Evolutionary conservation across 2,329 filamentous ascomycete genomes (phyloP).

Genomic region (Cercospora janseana): DNA sequence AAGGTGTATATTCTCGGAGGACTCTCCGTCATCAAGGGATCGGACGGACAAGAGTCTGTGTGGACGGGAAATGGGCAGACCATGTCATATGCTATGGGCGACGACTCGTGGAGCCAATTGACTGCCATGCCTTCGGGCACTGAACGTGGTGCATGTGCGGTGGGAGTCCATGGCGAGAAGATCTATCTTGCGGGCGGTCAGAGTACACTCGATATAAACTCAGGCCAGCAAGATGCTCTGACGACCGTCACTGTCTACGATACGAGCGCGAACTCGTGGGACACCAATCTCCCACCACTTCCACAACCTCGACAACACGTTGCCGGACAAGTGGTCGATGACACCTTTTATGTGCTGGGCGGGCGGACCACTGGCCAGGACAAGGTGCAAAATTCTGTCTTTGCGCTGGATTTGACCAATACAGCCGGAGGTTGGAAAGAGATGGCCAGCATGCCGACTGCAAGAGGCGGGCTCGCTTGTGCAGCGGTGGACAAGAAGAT

Average conservation of each 20-base stretch:
- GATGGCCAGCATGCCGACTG: slow-evolving; percentile 12
- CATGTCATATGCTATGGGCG: slow-evolving; percentile 1
- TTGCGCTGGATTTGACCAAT: slow-evolving; percentile 7
- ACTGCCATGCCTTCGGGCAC: slow-evolving; percentile 8
- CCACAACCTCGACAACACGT: slow-evolving; percentile 17
- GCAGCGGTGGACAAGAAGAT: slow-evolving; percentile 5
- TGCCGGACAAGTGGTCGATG: slow-evolving; percentile 8
- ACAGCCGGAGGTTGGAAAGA: slow-evolving; percentile 4
- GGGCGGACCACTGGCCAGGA: slow-evolving; percentile 9
- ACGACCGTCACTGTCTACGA: slow-evolving; percentile 14
- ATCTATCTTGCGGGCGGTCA: slow-evolving; percentile 18
- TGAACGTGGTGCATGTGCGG: slow-evolving; percentile 13
- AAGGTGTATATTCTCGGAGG: slow-evolving; percentile 13
- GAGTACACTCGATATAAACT: slow-evolving; percentile 3
- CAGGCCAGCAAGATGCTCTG: slow-evolving; percentile 5
- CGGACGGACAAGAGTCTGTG: neutral
- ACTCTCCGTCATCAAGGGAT: no score
- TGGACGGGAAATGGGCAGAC: slow-evolving; percentile 10
- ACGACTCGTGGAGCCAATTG: slow-evolving; percentile 1
- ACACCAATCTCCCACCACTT: slow-evolving; percentile 5
- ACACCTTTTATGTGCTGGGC: slow-evolving; percentile 13
- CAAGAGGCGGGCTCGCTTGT: slow-evolving; percentile 15
- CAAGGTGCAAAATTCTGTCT: slow-evolving; percentile 13
- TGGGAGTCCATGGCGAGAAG: slow-evolving; percentile 8
- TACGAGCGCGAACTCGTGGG: slow-evolving; percentile 6